phyloP scores from a whole-genome alignment of 495 filamentous ascomycete genomes.

The Aspergillus coremiiformis region DNA sequence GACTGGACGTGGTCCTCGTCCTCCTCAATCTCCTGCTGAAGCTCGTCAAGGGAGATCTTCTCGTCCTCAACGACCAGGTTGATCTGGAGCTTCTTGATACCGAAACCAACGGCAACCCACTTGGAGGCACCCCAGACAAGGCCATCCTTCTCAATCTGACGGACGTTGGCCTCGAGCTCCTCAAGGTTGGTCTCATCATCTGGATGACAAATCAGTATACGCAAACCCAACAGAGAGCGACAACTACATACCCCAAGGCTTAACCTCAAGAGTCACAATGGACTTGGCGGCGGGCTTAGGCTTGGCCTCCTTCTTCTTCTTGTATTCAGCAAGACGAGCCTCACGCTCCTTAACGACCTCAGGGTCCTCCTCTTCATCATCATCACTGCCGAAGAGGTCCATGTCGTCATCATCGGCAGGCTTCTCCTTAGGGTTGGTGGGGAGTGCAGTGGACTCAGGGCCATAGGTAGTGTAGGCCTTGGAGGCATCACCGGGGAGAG shows the following conservation, averaged over 20 bases:
- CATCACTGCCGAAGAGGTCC: conserved; percentile 84
- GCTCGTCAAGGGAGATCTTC: conserved; percentile 80
- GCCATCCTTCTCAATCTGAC: conserved; percentile 84
- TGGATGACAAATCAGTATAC: conserved; percentile 31
- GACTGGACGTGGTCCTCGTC: conserved; percentile 98
- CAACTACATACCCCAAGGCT: conserved; percentile 84
- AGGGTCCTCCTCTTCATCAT: conserved; percentile 84
- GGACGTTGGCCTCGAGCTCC: conserved; percentile 73
- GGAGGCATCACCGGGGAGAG: conserved; percentile 84
- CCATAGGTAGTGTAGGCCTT: conserved; percentile 85
- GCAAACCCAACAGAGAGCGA: background rate
- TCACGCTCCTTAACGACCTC: conserved; percentile 76
- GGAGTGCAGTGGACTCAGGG: conserved; percentile 66
- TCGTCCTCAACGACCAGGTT: conserved; percentile 96
- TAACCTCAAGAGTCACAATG: conserved; percentile 89
- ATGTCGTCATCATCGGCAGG: conserved; percentile 72
- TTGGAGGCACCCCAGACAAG: conserved; percentile 93
- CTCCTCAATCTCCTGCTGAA: conserved; percentile 78
- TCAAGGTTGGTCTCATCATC: conserved; percentile 92
- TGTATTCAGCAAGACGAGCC: conserved; percentile 85
- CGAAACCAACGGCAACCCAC: conserved; percentile 84
- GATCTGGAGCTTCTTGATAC: conserved; percentile 99
- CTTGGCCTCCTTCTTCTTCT: conserved; percentile 93
- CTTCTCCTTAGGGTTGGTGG: conserved; percentile 81
- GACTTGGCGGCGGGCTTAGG: conserved; percentile 89